These are phyloP conservation scores for Tardiomyces blankii DNA, from an alignment of 1,139 yeast genomes.

Conservation along the genomic window DNA sequence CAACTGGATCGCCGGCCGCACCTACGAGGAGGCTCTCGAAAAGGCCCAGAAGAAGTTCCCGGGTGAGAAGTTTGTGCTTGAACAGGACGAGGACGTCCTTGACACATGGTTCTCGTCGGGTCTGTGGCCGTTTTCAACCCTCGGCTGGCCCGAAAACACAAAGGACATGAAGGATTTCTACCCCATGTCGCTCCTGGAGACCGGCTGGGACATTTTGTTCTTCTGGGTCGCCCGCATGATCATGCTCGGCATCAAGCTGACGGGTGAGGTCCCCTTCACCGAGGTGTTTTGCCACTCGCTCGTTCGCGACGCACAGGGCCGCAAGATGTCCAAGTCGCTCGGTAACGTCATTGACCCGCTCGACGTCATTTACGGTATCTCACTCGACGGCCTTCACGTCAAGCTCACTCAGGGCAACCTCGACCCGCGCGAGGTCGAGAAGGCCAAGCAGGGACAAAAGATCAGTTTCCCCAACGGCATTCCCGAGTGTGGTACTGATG, in stretches of 20 bases:
- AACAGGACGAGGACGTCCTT: constrained; percentile 95
- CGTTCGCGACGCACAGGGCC: constrained; percentile 98
- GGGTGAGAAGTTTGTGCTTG: constrained; percentile 56
- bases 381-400: constrained; percentile 68
- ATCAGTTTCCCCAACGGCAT: constrained; percentile 92
- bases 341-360: constrained; percentile 96
- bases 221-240: constrained; percentile 99
- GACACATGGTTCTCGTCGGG: constrained; percentile 99
- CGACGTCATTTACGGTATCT: constrained; percentile 84
- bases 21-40: constrained; percentile 65
- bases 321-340: constrained; percentile 87
- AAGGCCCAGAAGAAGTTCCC: constrained; percentile 74
- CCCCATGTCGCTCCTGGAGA: constrained; percentile 91
- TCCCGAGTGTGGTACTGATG: constrained; percentile 99
- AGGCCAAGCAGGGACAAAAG: constrained; percentile 82
- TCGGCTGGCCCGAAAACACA: constrained; percentile 87
- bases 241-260: constrained; percentile 77
- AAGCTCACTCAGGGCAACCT: constrained; percentile 73
- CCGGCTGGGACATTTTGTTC: constrained; percentile 98
- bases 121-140: constrained; percentile 92
- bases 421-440: constrained; percentile 79
- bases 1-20: constrained; percentile 89
- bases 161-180: constrained; percentile 65
- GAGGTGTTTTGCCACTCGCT: constrained; percentile 98
- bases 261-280: constrained; percentile 85